Evolutionary conservation across 371 early-diverging fungal species (phyloP).

Genomic region (Saksenaea oblongispora): DNA sequence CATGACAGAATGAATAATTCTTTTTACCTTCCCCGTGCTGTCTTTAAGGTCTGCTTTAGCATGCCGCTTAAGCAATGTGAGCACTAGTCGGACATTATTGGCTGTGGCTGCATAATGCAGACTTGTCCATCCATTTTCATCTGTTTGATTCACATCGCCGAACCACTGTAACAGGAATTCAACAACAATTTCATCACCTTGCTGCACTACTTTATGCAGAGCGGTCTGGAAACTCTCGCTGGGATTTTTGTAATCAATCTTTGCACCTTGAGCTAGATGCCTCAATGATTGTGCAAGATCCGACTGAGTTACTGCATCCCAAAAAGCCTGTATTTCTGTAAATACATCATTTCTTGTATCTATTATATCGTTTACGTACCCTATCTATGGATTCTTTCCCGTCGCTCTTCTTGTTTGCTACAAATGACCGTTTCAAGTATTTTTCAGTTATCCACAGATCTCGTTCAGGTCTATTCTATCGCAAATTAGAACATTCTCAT

Average conservation of each 20-base stretch:
- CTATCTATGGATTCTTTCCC: slow-evolving; percentile 26
- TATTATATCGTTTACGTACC: slow-evolving; percentile 8
- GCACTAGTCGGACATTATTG: slow-evolving; percentile 65
- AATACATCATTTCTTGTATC: not conserved
- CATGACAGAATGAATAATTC: not conserved
- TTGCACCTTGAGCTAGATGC: slow-evolving; percentile 72
- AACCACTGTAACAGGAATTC: slow-evolving; percentile 77
- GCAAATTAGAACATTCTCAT: not conserved
- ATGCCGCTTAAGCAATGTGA: slow-evolving; percentile 65
- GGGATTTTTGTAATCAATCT: slow-evolving; percentile 68
- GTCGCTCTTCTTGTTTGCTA: slow-evolving; percentile 28
- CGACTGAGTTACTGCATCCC: slow-evolving; percentile 58
- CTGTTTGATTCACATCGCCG: slow-evolving; percentile 62
- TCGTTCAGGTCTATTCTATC: slow-evolving; percentile 54
- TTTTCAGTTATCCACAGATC: slow-evolving; percentile 75
- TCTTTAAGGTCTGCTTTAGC: slow-evolving; percentile 70
- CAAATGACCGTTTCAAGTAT: slow-evolving; percentile 71
- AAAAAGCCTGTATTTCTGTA: slow-evolving; percentile 41
- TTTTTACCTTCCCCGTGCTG: slow-evolving; percentile 50
- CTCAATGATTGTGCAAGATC: slow-evolving; percentile 61
- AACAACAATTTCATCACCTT: slow-evolving; percentile 56
- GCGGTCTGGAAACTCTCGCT: slow-evolving; percentile 53
- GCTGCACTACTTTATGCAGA: slow-evolving; percentile 65
- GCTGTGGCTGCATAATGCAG: slow-evolving; percentile 78
- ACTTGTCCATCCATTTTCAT: slow-evolving; percentile 70